These are phyloP conservation scores for Suillus decipiens DNA, from an alignment of 768 basidiomycete species.

Conservation along the genomic window DNA sequence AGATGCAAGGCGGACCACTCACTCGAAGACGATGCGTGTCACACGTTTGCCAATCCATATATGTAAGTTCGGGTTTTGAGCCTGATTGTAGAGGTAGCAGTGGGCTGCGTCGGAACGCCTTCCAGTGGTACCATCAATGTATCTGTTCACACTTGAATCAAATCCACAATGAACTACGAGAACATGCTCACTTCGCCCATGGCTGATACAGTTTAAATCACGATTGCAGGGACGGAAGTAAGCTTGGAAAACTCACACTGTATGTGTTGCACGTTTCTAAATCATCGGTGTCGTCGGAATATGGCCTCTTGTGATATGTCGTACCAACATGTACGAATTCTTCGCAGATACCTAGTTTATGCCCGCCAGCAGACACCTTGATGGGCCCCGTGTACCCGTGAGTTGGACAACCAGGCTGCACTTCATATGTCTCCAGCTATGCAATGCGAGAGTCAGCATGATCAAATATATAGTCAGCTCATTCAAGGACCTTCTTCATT, in stretches of 20 bases:
- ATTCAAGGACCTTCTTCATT: conserved; percentile 23
- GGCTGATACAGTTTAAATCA: conserved; percentile 33
- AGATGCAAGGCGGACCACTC: conserved; percentile 7
- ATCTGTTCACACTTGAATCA: conserved; percentile 37
- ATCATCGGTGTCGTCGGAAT: conserved; percentile 48
- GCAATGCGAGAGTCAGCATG: neutral
- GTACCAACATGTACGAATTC: conserved; percentile 49
- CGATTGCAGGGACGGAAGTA: neutral
- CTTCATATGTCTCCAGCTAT: conserved; percentile 25
- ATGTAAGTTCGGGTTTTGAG: conserved; percentile 42
- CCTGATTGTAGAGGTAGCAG: conserved; percentile 51
- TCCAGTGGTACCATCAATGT: conserved; percentile 52
- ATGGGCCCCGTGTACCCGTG: conserved; percentile 27
- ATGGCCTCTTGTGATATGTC: conserved; percentile 47
- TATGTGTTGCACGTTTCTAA: conserved; percentile 47
- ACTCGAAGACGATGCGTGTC: conserved; percentile 53
- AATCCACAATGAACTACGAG: neutral
- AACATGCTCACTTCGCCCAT: conserved; percentile 51
- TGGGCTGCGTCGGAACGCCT: conserved; percentile 58
- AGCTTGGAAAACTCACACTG: conserved; percentile 39
- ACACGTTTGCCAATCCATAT: conserved; percentile 45
- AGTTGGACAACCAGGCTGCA: conserved; percentile 16
- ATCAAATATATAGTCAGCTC: neutral
- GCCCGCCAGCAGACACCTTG: conserved; percentile 28
- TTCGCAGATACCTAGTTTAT: conserved; percentile 41